Evolutionary conservation across 73 alveolate species (phyloP), one percentile per base, ranked within the genome.

Genomic region (Loxodes magnus): DNA sequence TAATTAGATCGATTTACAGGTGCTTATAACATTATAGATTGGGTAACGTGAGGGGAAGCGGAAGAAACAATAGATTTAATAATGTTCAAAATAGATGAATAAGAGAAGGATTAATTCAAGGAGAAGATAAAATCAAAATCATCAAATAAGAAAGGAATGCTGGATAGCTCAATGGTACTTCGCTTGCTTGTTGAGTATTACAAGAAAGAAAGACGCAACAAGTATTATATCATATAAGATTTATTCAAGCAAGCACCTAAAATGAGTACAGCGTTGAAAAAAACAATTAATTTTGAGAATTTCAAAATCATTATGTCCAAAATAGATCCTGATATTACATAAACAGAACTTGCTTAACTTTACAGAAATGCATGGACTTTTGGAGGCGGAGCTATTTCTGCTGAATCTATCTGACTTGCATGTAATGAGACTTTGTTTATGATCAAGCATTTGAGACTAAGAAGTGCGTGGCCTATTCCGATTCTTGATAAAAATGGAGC

Each of bases 111-210:
- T 0, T 35, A 34, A 36, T 39, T 26, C 28, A 42, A 23, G 25
- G 21, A n/a, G 27, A 28, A 30, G 9, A 26, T 51, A 6, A 24
- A 25, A 55, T 16, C 9, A 25, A 29, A 29, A 31, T 7, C 59
- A 6, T 16, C 24, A 31, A 25, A 29, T 9, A 26, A 33, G 34
- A 19, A 19, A 19, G 64, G 56, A 10, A n/a, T 7, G 14, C 15
- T 66, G 14, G 80, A 66, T 19, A 34, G 72, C 1, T 66, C 80
- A 12, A 6, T 66, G n/a, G 65, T 66, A 3, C 44, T 66, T 14
- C 36, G 80, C 31, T 33, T 43, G 5, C 25, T 66, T 9, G 58
- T 66, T n/a, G 80, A 66, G 24, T 66, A 66, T 31, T 66, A 66
- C 59, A 1, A 60, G 3, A 30, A 20, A 7, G 80, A 66, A 31